Base-by-base conservation (phyloP, 805 yeast species). In the Nakazawaea sp. region DNA sequence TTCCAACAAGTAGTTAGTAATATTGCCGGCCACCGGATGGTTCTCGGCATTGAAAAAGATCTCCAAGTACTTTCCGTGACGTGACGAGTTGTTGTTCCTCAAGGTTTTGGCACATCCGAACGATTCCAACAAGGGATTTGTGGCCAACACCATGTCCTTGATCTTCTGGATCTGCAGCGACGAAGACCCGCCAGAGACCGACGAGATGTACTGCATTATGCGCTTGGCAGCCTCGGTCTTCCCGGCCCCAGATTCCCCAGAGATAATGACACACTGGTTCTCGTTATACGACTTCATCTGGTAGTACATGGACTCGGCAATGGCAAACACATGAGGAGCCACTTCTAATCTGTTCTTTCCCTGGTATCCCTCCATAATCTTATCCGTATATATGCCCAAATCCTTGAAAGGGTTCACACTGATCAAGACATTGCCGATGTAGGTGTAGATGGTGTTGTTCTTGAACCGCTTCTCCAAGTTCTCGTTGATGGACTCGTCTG, bases 161-260 rank as follows among this genome's bases (percentile, higher is more conserved):
- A 90, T 89, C 52, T 78, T 79, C 44, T 83, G 78, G 51, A 92
- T 90, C 13, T 76, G 75, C n/a, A 67, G 68, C 23, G 82, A 71
- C 16, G 82, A 69, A 6, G 69, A 57, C 12, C 77, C 70, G 10
- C 89, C 94, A 2, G 92, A 80, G 3, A 88, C 95, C 18, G 89
- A 78, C 26, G 97, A 88, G 48, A 90, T 82, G 57, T 90, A 90
- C 61, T 90, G 97, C 97, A 90, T 90, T 59, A 90, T 89, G 57
- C 94, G 78, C 66, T 90, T 90, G 29, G 97, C 97, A 17, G 97
- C 97, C 62, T 90, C 97, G 4, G 97, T 90, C 56, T 90, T 90
- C 35, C 97, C 97, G 4, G 97, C 97, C 44, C 97, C 97, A 1
- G 96, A 85, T 58, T 90, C 97, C 40, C 97, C 97, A 3, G 96